Conservation (phyloP, 78 protist species). For the Isochrysis galbana region DNA sequence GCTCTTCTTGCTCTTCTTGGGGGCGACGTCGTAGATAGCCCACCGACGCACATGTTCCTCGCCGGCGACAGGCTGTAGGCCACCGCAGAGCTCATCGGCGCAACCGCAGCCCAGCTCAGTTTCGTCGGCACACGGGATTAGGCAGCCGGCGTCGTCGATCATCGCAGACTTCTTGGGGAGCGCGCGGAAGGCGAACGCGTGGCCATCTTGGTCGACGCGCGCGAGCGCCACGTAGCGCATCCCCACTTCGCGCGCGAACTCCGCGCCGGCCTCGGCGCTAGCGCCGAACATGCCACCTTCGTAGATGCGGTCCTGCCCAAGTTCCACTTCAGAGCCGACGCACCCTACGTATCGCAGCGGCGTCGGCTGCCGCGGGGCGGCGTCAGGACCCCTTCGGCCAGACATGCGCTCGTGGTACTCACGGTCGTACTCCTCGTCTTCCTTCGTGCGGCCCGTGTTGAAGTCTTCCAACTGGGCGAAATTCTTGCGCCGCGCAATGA, state of each 20-base stretch:
- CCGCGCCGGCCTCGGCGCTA: background rate
- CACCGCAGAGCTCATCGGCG: background rate
- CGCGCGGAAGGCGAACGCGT: background rate
- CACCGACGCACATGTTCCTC: background rate
- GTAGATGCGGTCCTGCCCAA: background rate
- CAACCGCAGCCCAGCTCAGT: background rate
- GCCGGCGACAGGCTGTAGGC: background rate
- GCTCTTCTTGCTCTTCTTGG: background rate
- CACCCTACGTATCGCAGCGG: background rate
- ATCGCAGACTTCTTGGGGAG: background rate
- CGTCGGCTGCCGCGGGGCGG: background rate
- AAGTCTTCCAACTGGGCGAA: slow-evolving; percentile 29
- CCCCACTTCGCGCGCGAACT: background rate
- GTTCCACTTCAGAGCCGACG: background rate
- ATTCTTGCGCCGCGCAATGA: background rate
- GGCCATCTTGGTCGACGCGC: background rate
- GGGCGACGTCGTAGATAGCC: background rate
- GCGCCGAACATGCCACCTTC: background rate
- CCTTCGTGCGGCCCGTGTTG: background rate
- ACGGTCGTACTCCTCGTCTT: background rate
- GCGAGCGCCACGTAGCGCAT: background rate
- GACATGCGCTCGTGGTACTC: slow-evolving; percentile 9
- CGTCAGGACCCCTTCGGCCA: background rate
- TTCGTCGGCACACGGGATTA: background rate
- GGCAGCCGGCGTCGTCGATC: background rate